Conservation (phyloP, 2,329 filamentous ascomycete species). For the Fusarium guadeloupense region DNA sequence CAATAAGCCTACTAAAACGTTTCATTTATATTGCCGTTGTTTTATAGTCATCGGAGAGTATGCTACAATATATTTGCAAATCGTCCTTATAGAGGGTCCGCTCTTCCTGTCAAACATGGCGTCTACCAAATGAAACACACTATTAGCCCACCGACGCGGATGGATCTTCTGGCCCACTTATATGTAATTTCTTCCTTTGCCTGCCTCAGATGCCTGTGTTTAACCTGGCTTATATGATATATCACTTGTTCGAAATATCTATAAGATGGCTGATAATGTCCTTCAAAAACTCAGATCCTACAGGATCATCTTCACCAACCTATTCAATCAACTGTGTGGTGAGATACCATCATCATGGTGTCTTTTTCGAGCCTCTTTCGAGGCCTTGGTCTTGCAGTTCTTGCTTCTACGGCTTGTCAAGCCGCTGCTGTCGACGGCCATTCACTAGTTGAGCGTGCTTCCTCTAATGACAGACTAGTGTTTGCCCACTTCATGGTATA, state of each 20-base stretch:
- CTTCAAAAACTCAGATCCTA: neutral
- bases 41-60: too few relatives aligned
- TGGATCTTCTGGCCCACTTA: neutral
- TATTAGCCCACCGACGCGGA: neutral
- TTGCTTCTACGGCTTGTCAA: conserved; percentile 1
- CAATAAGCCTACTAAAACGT: neutral
- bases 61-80: rapidly evolving
- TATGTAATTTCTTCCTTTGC: neutral
- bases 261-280: neutral
- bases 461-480: conserved; percentile 25
- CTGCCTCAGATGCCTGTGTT: neutral
- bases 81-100: too few relatives aligned
- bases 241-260: neutral
- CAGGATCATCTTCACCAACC: neutral
- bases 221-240: neutral
- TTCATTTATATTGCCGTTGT: too few relatives aligned
- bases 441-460: conserved; percentile 14
- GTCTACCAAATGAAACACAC: neutral
- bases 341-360: conserved; percentile 5
- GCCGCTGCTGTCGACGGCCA: conserved; percentile 11
- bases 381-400: conserved; percentile 13
- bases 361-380: conserved; percentile 7
- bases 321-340: neutral
- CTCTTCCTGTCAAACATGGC: neutral
- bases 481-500: conserved; percentile 34